Base-by-base conservation (phyloP, 179 eudicot species). In the Silene vulgaris region DNA sequence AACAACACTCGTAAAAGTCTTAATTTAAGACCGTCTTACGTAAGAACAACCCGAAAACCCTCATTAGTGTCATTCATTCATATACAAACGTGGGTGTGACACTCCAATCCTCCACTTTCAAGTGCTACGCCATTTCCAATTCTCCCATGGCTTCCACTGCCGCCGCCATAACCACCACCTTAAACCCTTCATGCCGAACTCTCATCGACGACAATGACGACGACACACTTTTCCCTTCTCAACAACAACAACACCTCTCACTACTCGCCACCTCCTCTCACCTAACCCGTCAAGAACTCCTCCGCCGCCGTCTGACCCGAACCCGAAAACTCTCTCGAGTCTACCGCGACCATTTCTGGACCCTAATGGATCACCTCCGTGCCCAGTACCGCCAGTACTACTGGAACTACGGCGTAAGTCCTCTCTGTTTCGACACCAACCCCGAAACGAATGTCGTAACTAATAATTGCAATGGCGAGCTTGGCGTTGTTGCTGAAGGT, bases 391-490 rank as follows among this genome's bases (percentile, higher is more conserved):
- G 86, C 19, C 80, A 78, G 12, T 87, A 85, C 65, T 82, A 83
- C 26, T 87, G 90, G 90, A 80, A 78, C 62, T 85, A 78, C 68
- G 90, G 90, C 0, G 8, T 83, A 9, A 82, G 83, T 28, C 90
- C 90, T 8, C 78, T 48, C 76, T 78, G 79, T 61, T 82, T 71
- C 17, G 81, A 65, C 0, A 79, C 76, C 40, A 35, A 35, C 48
- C 80, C 75, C 71, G 59, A 35, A 56, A 11, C 77, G 48, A 40
- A 40, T 40, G 48, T 1, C 12, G 48, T 40, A 7, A 40, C 61
- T 50, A 60, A 29, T 11, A 80, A 54, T 3, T 56, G 28, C 23
- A 66, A 50, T 50, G 32, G 65, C 23, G 82, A 80, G 8, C 21
- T 45, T 5, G 71, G 52, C 0, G 73, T 8, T 23, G 26, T 69